A percentile compares a stretch with the other conserved stretches of the same genome.
Evolutionary conservation across 495 filamentous ascomycete species (phyloP).

Genomic region (Rusavskia elegans): DNA sequence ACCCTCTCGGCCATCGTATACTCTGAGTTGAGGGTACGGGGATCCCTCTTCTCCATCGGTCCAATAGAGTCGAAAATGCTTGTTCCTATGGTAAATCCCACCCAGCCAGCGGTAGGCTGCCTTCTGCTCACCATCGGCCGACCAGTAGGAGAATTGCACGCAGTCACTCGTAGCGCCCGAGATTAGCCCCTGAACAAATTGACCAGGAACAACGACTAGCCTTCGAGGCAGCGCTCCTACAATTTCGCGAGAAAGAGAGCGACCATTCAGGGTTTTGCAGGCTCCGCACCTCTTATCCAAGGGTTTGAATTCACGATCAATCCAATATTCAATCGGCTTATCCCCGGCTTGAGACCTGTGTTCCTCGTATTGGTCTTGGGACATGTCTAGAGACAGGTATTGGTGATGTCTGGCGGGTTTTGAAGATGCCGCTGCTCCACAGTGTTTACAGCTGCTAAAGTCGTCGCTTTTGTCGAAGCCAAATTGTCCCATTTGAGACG

Average conservation of each 20-base stretch:
- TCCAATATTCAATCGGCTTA: neutral
- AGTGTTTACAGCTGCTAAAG: too few relatives aligned
- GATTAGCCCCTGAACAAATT: neutral
- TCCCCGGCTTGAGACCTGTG: neutral
- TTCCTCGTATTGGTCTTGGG: neutral
- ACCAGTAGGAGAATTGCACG: neutral
- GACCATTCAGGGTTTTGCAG: neutral
- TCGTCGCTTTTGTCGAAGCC: too few relatives aligned
- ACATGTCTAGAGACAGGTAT: too few relatives aligned
- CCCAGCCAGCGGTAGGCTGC: constrained; percentile 1
- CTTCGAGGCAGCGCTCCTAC: too few relatives aligned
- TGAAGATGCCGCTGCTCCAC: too few relatives aligned
- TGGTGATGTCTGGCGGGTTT: too few relatives aligned
- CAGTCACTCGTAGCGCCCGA: neutral
- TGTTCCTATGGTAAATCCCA: neutral
- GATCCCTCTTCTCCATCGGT: too few relatives aligned
- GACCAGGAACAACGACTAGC: too few relatives aligned
- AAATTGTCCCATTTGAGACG: too few relatives aligned
- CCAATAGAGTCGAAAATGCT: neutral
- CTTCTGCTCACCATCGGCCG: neutral
- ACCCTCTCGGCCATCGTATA: neutral
- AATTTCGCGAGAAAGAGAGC: neutral
- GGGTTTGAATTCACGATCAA: too few relatives aligned
- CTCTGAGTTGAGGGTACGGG: neutral
- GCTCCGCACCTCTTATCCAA: too few relatives aligned